These are phyloP conservation scores for Tricharina praecox DNA, from an alignment of 495 filamentous ascomycete species.

Conservation along the genomic window DNA sequence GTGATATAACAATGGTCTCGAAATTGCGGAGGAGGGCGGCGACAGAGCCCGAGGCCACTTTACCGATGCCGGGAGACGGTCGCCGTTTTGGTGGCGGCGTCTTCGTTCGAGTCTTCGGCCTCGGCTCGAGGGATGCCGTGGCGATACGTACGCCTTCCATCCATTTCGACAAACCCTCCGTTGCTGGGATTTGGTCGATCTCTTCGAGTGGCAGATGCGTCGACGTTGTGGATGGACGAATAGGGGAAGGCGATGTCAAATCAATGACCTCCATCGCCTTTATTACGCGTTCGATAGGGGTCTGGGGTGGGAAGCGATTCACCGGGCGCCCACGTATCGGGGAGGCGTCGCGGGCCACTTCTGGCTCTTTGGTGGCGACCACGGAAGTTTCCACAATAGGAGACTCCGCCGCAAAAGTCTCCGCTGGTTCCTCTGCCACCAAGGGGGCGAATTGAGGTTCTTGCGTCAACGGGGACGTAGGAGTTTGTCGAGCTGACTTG, in stretches of 20 bases:
- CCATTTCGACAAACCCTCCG: neutral
- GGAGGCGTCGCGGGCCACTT: too few relatives aligned
- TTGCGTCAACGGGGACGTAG: too few relatives aligned
- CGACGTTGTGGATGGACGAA: neutral
- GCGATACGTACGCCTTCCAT: neutral
- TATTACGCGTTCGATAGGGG: neutral
- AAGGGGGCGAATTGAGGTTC: neutral
- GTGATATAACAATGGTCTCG: neutral
- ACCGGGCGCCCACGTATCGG: too few relatives aligned
- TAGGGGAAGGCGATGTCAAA: neutral
- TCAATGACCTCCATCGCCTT: neutral
- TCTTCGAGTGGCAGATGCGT: neutral
- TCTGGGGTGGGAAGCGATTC: too few relatives aligned
- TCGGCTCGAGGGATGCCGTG: neutral
- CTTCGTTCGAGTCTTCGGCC: neutral
- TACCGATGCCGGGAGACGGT: neutral
- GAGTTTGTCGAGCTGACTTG: too few relatives aligned
- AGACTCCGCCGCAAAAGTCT: too few relatives aligned
- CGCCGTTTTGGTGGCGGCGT: neutral
- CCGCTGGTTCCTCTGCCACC: too few relatives aligned
- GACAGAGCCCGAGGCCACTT: neutral
- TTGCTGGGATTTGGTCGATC: neutral
- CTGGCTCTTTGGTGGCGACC: neutral
- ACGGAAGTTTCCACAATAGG: too few relatives aligned
- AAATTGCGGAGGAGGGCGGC: neutral